Conservation (phyloP, 2,329 filamentous ascomycete genomes). For the Botrytis squamosa region DNA sequence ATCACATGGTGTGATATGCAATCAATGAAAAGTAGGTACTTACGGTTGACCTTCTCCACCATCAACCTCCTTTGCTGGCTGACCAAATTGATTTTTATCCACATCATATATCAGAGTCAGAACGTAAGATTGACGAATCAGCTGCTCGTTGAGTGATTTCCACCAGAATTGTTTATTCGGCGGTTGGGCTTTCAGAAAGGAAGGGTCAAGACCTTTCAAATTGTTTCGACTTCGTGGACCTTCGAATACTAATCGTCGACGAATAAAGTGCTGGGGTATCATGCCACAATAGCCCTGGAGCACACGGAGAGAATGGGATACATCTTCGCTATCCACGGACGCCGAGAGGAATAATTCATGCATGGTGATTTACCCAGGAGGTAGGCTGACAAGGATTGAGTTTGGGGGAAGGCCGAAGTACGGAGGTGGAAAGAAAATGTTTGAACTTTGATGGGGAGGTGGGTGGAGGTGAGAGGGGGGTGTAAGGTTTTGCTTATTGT, state of each 20-base stretch:
- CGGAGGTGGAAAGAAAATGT: conserved; percentile 1
- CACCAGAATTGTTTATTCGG: conserved; percentile 40
- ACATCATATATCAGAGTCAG: conserved; percentile 57
- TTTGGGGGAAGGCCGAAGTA: conserved; percentile 12
- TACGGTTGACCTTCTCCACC: conserved; percentile 23
- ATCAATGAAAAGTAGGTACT: conserved; percentile 16
- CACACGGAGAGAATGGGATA: conserved; percentile 50
- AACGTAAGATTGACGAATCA: conserved; percentile 57
- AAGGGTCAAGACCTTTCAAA: conserved; percentile 31
- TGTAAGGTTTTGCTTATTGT: conserved; percentile 12
- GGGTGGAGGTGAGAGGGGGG: background rate
- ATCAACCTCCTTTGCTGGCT: conserved; percentile 29
- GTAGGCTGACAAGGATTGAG: conserved; percentile 6
- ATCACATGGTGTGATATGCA: background rate
- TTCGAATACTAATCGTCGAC: conserved; percentile 53
- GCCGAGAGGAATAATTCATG: conserved; percentile 60
- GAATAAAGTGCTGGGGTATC: conserved; percentile 49
- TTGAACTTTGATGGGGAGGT: background rate
- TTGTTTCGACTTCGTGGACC: conserved; percentile 44
- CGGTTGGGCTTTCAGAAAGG: conserved; percentile 28
- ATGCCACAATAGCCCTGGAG: conserved; percentile 59
- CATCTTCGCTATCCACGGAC: conserved; percentile 50
- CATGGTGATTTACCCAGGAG: conserved; percentile 43
- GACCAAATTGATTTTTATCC: conserved; percentile 49
- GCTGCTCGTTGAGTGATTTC: conserved; percentile 54